These are phyloP conservation scores for Fusarium longipes DNA, from an alignment of 2,329 filamentous ascomycete species.

Conservation along the genomic window DNA sequence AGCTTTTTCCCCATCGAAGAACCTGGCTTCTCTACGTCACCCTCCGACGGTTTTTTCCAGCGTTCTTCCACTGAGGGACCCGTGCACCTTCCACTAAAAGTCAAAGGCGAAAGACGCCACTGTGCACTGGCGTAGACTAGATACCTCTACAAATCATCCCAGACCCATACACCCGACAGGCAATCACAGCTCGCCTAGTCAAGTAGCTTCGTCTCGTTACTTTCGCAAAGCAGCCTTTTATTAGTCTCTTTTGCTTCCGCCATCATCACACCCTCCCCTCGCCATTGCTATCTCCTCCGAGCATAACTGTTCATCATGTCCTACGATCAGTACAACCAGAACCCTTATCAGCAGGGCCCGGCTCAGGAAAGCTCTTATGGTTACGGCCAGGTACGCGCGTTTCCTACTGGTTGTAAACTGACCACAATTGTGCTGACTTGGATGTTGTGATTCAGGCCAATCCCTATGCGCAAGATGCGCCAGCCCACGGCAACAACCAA, in stretches of 20 bases:
- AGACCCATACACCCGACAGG: constrained; percentile 15
- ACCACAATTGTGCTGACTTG: constrained; percentile 31
- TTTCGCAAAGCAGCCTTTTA: constrained; percentile 25
- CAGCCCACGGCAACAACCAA: constrained; percentile 52
- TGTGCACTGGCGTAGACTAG: constrained; percentile 2
- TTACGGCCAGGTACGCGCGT: constrained; percentile 56
- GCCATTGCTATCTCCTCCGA: constrained; percentile 36
- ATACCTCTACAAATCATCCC: constrained; percentile 2
- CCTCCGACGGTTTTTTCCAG: constrained; percentile 17
- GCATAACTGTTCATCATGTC: constrained; percentile 61
- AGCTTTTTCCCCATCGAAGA: constrained; percentile 24
- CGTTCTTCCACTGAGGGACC: constrained; percentile 20
- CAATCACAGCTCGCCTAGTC: constrained; percentile 30
- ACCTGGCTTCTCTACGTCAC: constrained; percentile 33
- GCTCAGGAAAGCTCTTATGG: constrained; percentile 60
- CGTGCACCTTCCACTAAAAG: constrained; percentile 29
- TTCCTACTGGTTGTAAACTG: constrained; percentile 9
- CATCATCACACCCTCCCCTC: constrained; percentile 37
- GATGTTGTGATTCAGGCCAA: constrained; percentile 39
- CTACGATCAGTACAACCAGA: constrained; percentile 71
- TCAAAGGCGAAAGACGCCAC: constrained; percentile 18
- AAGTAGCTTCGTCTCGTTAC: constrained; percentile 37
- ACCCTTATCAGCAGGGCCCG: constrained; percentile 70
- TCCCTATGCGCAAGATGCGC: constrained; percentile 48
- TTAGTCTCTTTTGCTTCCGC: constrained; percentile 37